Percentiles rank a stretch among this genome's conserved stretches.
phyloP scores from a whole-genome alignment of 805 yeast species.

The Teunomyces panamensis region DNA sequence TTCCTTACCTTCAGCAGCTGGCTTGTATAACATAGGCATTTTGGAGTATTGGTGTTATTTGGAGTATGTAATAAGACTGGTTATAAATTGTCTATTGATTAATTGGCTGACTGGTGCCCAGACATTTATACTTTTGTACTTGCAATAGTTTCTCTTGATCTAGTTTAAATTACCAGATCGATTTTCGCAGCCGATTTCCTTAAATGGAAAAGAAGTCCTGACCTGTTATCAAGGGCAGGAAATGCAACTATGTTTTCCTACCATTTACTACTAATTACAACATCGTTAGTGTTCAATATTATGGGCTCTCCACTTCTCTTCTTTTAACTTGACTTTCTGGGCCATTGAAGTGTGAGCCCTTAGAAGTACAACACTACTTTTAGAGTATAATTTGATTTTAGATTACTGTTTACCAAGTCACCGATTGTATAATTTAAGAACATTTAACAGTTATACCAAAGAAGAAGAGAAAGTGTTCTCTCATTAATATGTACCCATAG shows the following conservation, averaged over 20 bases:
- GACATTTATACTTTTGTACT: not conserved
- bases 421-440: too few species aligned
- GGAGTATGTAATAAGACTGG: too few species aligned
- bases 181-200: constrained; percentile 4
- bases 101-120: too few species aligned
- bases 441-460: too few species aligned
- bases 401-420: too few species aligned
- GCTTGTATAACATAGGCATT: constrained; percentile 56
- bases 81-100: not conserved
- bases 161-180: not conserved
- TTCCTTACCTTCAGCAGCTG: constrained; percentile 51
- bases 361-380: too few species aligned
- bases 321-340: not conserved
- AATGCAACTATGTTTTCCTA: not conserved
- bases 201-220: constrained; percentile 8
- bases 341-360: too few species aligned
- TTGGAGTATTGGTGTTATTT: constrained; percentile 10
- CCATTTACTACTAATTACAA: too few species aligned
- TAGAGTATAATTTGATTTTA: too few species aligned
- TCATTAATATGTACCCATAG: too few species aligned
- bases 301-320: not conserved
- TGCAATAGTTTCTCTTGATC: not conserved
- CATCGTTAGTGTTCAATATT: too few species aligned
- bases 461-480: too few species aligned
- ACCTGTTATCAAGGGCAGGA: not conserved